Conservation (phyloP, 2,329 filamentous ascomycete genomes). For the Zasmidium citrigriseum region DNA sequence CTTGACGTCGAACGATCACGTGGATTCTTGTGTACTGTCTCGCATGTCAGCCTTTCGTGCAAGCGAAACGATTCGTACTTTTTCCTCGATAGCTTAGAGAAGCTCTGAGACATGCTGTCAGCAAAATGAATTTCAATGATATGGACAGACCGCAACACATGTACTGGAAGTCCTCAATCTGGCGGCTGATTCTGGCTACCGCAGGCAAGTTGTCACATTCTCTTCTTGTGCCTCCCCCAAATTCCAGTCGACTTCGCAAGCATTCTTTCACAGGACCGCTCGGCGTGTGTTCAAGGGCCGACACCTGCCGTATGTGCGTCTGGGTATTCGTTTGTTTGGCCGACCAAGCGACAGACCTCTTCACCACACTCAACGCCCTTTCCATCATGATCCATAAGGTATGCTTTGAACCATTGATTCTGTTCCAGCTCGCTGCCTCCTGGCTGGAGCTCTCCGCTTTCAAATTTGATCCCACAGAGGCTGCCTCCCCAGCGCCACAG, state of each 20-base stretch:
- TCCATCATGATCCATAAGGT: conserved; percentile 10
- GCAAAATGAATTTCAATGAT: too few relatives aligned
- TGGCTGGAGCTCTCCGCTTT: conserved; percentile 18
- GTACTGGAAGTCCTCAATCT: background rate
- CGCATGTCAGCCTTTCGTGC: too few relatives aligned
- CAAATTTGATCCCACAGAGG: conserved; percentile 33
- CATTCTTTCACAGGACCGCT: background rate
- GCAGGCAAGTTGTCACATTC: too few relatives aligned
- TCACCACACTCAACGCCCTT: conserved; percentile 28
- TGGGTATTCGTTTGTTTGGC: conserved; percentile 21
- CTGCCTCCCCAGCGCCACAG: conserved; percentile 38
- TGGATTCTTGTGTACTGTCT: too few relatives aligned
- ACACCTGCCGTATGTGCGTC: conserved; percentile 23
- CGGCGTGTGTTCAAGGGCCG: conserved; percentile 12
- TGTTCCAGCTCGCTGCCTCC: conserved; percentile 11
- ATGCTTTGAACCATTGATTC: conserved; percentile 23
- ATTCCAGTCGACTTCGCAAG: too few relatives aligned
- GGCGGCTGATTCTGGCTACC: too few relatives aligned
- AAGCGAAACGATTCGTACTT: too few relatives aligned
- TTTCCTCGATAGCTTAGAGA: too few relatives aligned
- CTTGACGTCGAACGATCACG: too few relatives aligned
- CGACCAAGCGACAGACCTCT: conserved; percentile 31
- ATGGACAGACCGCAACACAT: too few relatives aligned
- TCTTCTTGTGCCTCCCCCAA: too few relatives aligned
- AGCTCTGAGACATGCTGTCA: too few relatives aligned